phyloP scores from a whole-genome alignment of 495 filamentous ascomycete species.

The Penicillium bialowiezense region DNA sequence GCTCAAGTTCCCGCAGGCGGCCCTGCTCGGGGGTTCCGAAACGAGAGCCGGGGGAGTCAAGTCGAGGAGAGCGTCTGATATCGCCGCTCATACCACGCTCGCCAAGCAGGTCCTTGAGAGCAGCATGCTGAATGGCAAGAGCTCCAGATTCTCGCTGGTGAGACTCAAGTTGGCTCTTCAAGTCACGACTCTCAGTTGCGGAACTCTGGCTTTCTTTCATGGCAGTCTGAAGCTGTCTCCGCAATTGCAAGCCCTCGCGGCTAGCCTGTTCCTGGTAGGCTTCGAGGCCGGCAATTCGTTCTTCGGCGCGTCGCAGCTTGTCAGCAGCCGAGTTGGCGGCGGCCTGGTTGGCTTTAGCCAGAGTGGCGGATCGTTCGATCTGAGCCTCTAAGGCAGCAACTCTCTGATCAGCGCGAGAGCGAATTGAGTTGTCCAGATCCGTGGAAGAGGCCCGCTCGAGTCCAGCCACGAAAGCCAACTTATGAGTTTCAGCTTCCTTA shows the following conservation, averaged over 20 bases:
- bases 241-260: slow-evolving; percentile 81
- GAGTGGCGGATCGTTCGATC: slow-evolving; percentile 67
- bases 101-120: slow-evolving; percentile 85
- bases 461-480: slow-evolving; percentile 76
- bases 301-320: slow-evolving; percentile 87
- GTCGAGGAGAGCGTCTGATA: slow-evolving; percentile 51
- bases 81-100: slow-evolving; percentile 77
- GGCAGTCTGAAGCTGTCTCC: slow-evolving; percentile 81
- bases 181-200: slow-evolving; percentile 71
- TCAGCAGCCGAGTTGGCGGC: slow-evolving; percentile 88
- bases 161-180: slow-evolving; percentile 72
- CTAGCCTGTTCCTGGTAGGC: slow-evolving; percentile 96
- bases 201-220: slow-evolving; percentile 75
- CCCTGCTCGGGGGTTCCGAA: slow-evolving; percentile 75
- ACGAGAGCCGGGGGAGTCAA: slow-evolving; percentile 69
- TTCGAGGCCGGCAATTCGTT: slow-evolving; percentile 92
- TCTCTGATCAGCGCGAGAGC: slow-evolving; percentile 67
- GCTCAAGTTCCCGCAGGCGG: slow-evolving; percentile 85
- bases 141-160: slow-evolving; percentile 90
- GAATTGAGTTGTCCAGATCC: slow-evolving; percentile 45
- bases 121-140: slow-evolving; percentile 82
- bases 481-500: slow-evolving; percentile 82
- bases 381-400: slow-evolving; percentile 75
- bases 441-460: slow-evolving; percentile 60
- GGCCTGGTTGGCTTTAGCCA: slow-evolving; percentile 82